A percentile compares a stretch with the other conserved stretches of the same genome.
Evolutionary conservation across 305 asterid species (phyloP).

Genomic region (Coffea humblotiana): DNA sequence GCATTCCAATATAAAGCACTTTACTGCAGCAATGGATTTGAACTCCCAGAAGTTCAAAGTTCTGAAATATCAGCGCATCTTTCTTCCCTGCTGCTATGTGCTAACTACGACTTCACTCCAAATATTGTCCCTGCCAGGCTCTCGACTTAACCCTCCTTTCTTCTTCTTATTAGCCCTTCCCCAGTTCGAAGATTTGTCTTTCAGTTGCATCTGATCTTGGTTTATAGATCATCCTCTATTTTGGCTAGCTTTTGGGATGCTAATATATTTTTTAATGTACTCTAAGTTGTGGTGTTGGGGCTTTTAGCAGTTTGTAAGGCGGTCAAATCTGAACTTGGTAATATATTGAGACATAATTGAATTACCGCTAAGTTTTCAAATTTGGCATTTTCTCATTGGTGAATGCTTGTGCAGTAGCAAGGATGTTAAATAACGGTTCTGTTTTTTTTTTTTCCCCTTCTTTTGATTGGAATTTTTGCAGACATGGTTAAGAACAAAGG

Average conservation of each 20-base stretch:
- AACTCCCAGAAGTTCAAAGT: background rate
- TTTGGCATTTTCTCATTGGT: background rate
- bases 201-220: background rate
- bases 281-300: background rate
- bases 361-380: background rate
- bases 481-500: conserved; percentile 99
- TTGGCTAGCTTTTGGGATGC: background rate
- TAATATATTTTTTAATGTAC: background rate
- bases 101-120: background rate
- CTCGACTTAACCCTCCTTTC: background rate
- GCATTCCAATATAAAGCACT: background rate
- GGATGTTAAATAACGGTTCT: background rate
- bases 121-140: background rate
- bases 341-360: background rate
- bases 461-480: conserved; percentile 28
- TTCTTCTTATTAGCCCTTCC: background rate
- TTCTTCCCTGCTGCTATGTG: background rate
- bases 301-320: background rate
- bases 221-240: background rate
- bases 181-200: background rate
- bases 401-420: background rate
- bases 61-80: conserved; percentile 2
- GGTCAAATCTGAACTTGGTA: conserved; percentile 1
- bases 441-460: background rate
- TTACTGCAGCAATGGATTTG: background rate